phyloP scores from a whole-genome alignment of 108 stramenopile species.

The Skeletonema menzelii region DNA sequence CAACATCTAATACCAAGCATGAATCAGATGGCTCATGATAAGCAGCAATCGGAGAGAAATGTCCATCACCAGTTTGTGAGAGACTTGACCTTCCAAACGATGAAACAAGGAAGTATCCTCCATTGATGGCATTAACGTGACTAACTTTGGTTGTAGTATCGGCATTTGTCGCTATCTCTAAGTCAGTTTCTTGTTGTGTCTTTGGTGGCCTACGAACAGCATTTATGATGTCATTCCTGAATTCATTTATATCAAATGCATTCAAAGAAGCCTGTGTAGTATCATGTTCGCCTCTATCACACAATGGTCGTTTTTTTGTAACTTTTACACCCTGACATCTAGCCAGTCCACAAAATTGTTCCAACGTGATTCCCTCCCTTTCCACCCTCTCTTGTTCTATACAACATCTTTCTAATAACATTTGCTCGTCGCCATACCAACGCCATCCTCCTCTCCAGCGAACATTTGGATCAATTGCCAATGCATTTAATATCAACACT shows the following conservation, averaged over 20 bases:
- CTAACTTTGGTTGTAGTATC: conserved; percentile 2
- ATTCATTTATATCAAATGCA: conserved; percentile 45
- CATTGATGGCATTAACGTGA: neutral
- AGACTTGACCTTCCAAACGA: conserved; percentile 75
- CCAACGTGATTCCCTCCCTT: conserved; percentile 69
- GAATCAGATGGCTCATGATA: conserved; percentile 71
- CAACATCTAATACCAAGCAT: conserved; percentile 43
- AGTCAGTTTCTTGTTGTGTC: conserved; percentile 18
- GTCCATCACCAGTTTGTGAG: conserved; percentile 92
- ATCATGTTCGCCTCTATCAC: neutral
- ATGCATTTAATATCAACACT: conserved; percentile 89
- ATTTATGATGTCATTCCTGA: conserved; percentile 60
- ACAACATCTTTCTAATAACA: conserved; percentile 84
- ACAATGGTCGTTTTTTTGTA: conserved; percentile 55
- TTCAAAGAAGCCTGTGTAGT: neutral
- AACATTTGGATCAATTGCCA: conserved; percentile 89
- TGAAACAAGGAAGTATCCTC: conserved; percentile 57
- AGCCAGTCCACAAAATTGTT: conserved; percentile 69
- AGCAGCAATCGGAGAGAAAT: conserved; percentile 93
- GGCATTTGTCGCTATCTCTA: conserved; percentile 14
- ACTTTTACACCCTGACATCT: conserved; percentile 69
- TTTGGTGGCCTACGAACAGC: conserved; percentile 32
- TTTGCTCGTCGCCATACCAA: conserved; percentile 90
- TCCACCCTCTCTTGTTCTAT: conserved; percentile 64
- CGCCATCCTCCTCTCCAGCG: conserved; percentile 96